Base-by-base conservation (phyloP, 2,329 filamentous ascomycete species). In the Pyricularia sp. region DNA sequence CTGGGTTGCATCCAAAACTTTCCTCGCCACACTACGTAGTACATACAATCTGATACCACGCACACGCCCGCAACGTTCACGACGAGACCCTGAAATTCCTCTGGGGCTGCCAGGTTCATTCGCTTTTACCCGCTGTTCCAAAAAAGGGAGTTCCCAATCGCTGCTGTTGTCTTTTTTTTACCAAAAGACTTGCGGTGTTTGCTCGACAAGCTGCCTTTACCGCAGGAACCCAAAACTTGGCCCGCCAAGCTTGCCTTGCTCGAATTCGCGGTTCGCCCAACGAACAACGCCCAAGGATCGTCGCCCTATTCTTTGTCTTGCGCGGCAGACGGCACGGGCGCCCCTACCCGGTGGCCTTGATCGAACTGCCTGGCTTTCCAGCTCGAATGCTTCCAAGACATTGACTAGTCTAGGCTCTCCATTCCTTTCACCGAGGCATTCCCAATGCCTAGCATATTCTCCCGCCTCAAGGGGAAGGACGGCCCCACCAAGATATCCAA, bases 391-490 rank as follows among this genome's bases (percentile, higher is more conserved):
- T 50, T 50, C 17, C 42, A 50, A 50, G 42, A 50, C 17, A 50
- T 50, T 50, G 42, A 50, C 42, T 50, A 50, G 42, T 50, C 17
- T 50, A 20, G 42, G 42, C 42, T n/a, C 59, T 64, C 5, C 59
- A 30, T 26, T 26, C 59, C 59, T 65, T 11, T 33, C 28, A 33
- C 28, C 14, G n/a, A 50, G 20, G 42, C 42, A 17, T 50, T 36
- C 66, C 30, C 26, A 23, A 88, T 88, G 86, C 82, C 85, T 71
- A 82, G 85, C 74, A 79, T 88, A 72, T 88, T 88, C 75, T 86
- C 86, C 71, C 84, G 85, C 74, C 81, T 94, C 79, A 93, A 92
- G 84, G 86, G 86, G 81, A 93, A 90, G 81, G 92, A 95, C 81
- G 85, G 84, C 76, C 80, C 82, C 73, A 78, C 81, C 69, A 85